Percentiles rank a stretch among this genome's conserved stretches.
These are phyloP conservation scores for Globisporangium cystogenes DNA, from an alignment of 352 stramenopile genomes.

Conservation along the genomic window DNA sequence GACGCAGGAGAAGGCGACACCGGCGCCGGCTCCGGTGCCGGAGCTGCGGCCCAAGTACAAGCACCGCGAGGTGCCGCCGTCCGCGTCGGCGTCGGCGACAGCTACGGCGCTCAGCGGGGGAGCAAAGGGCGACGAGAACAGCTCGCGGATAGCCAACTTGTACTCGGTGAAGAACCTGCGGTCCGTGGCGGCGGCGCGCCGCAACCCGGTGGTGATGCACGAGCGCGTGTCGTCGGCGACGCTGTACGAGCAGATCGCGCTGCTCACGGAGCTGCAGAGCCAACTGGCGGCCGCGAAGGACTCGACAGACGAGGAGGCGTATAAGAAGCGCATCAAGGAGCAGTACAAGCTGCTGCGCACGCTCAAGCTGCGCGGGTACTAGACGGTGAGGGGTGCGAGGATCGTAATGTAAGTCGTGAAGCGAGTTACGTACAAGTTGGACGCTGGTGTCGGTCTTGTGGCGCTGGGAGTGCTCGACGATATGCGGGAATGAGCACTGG, in stretches of 20 bases:
- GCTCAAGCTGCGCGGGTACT: conserved; percentile 33
- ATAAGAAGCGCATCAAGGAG: conserved; percentile 46
- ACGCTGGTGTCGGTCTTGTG: neutral
- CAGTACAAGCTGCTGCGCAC: conserved; percentile 46
- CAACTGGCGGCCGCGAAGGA: conserved; percentile 40
- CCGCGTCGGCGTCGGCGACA: neutral
- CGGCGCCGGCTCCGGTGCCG: neutral
- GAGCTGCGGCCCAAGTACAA: conserved; percentile 9
- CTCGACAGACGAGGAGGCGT: conserved; percentile 42
- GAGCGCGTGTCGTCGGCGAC: conserved; percentile 31
- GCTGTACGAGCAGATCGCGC: conserved; percentile 44
- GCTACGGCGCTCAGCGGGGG: neutral
- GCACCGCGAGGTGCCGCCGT: conserved; percentile 5
- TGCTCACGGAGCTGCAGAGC: conserved; percentile 47
- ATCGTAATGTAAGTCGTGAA: neutral
- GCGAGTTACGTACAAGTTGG: too few relatives aligned
- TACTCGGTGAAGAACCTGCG: conserved; percentile 15
- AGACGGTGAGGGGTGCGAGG: neutral
- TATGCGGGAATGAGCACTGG: neutral
- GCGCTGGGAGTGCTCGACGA: too few relatives aligned
- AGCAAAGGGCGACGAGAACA: conserved; percentile 12
- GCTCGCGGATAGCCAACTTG: conserved; percentile 11
- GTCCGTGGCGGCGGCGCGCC: conserved; percentile 5
- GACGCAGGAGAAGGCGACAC: neutral
- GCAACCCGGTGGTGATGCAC: conserved; percentile 17